A percentile compares a stretch with the other conserved stretches of the same genome.
These are phyloP conservation scores for Cytidiella melzeri DNA, from an alignment of 768 basidiomycete genomes.

Conservation along the genomic window DNA sequence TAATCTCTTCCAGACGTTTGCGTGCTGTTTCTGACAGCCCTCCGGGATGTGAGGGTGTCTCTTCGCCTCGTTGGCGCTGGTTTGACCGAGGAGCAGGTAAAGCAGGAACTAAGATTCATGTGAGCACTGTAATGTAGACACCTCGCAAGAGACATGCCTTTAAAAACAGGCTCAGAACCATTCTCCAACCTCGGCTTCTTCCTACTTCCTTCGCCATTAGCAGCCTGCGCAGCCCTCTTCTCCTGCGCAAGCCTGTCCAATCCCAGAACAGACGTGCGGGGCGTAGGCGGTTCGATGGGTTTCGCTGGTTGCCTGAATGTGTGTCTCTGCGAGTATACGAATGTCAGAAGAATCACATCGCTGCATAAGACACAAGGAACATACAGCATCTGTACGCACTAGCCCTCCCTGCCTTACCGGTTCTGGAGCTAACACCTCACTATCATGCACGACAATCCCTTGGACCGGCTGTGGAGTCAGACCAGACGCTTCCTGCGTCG, in stretches of 20 bases:
- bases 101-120: conserved; percentile 56
- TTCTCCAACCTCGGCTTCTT: conserved; percentile 59
- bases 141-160: conserved; percentile 46
- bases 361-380: conserved; percentile 20
- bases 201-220: conserved; percentile 45
- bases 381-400: conserved; percentile 56
- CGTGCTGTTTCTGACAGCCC: conserved; percentile 78
- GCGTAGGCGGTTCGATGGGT: conserved; percentile 70
- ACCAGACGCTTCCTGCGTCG: conserved; percentile 55
- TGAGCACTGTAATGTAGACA: background rate
- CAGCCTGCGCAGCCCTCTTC: conserved; percentile 61
- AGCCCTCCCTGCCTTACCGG: conserved; percentile 74
- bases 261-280: conserved; percentile 75
- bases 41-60: conserved; percentile 90
- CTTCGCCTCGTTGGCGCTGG: conserved; percentile 70
- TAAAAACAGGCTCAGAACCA: conserved; percentile 71
- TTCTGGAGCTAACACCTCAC: conserved; percentile 81
- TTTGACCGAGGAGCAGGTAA: conserved; percentile 60
- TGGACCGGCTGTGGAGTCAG: conserved; percentile 46
- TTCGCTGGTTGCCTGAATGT: conserved; percentile 74
- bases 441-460: conserved; percentile 73
- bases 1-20: conserved; percentile 69
- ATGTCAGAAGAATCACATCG: background rate
- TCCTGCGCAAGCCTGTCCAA: conserved; percentile 85
- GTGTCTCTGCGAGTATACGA: conserved; percentile 47